These are phyloP conservation scores for Protomyces gravidus DNA, from an alignment of 1,139 yeast species.

Conservation along the genomic window DNA sequence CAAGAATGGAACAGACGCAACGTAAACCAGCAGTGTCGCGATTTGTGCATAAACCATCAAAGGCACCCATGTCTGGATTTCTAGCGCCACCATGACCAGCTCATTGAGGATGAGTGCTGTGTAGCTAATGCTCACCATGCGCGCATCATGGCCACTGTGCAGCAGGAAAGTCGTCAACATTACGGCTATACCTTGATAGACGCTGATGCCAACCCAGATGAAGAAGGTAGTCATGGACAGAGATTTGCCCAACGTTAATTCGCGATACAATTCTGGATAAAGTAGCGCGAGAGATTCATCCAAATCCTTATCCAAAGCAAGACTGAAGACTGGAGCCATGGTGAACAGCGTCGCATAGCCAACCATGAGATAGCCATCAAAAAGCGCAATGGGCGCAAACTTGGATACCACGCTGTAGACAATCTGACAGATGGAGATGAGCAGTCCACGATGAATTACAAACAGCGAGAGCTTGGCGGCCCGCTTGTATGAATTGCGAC, in stretches of 20 bases:
- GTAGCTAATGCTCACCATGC: conserved; percentile 80
- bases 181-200: conserved; percentile 65
- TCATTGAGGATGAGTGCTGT: conserved; percentile 79
- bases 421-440: conserved; percentile 94
- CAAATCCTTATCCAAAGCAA: conserved; percentile 86
- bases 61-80: conserved; percentile 72
- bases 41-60: conserved; percentile 70
- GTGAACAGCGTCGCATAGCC: conserved; percentile 97
- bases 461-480: conserved; percentile 94
- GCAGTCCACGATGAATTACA: conserved; percentile 90
- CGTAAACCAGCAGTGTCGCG: conserved; percentile 61
- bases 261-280: conserved; percentile 93
- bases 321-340: conserved; percentile 95
- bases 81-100: conserved; percentile 86
- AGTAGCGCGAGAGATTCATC: conserved; percentile 82
- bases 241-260: conserved; percentile 80
- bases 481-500: conserved; percentile 91
- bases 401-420: conserved; percentile 79
- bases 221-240: conserved; percentile 82
- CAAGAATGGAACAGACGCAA: conserved; percentile 75
- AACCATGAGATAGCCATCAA: conserved; percentile 94
- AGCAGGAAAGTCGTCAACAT: conserved; percentile 18
- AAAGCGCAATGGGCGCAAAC: conserved; percentile 86
- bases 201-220: conserved; percentile 82
- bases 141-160: conserved; percentile 40